These are phyloP conservation scores for Ceratocystis huliohia DNA, from an alignment of 2,329 filamentous ascomycete species.

Conservation along the genomic window DNA sequence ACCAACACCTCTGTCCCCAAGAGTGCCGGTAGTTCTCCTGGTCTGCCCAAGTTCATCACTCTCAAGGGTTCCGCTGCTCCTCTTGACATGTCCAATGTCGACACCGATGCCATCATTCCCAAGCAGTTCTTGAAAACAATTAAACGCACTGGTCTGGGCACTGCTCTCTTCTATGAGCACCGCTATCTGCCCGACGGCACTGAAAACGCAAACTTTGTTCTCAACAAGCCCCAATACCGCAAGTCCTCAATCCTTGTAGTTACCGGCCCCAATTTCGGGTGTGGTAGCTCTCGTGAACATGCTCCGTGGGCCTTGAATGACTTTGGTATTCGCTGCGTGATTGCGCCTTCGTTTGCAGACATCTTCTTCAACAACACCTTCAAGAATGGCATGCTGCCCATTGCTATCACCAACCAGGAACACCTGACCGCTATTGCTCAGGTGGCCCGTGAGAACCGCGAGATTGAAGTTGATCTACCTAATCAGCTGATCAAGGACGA, in stretches of 20 bases:
- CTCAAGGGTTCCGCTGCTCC: conserved; percentile 81
- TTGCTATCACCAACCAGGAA: conserved; percentile 55
- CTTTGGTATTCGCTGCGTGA: conserved; percentile 89
- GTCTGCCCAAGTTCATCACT: conserved; percentile 71
- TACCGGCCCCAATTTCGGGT: conserved; percentile 89
- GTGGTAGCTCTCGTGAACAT: conserved; percentile 83
- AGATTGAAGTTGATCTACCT: conserved; percentile 80
- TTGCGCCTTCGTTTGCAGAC: conserved; percentile 60
- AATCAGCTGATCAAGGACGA: conserved; percentile 71
- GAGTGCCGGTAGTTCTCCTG: conserved; percentile 39
- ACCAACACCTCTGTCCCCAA: conserved; percentile 45
- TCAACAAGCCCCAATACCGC: conserved; percentile 83
- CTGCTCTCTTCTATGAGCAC: conserved; percentile 74
- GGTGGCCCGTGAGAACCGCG: conserved; percentile 65
- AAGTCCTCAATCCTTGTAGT: conserved; percentile 78
- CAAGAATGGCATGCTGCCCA: conserved; percentile 97
- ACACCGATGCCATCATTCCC: conserved; percentile 98
- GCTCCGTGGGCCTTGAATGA: conserved; percentile 94
- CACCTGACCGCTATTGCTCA: conserved; percentile 57
- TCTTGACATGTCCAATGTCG: conserved; percentile 77
- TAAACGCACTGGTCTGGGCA: conserved; percentile 87
- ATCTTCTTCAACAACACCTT: conserved; percentile 99
- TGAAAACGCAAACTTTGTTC: conserved; percentile 69
- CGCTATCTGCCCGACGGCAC: conserved; percentile 62
- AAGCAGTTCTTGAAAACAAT: conserved; percentile 99